A percentile compares a stretch with the other conserved stretches of the same genome.
Evolutionary conservation across 176 grass and related monocot species (phyloP).

Genomic region (Secale cereale): DNA sequence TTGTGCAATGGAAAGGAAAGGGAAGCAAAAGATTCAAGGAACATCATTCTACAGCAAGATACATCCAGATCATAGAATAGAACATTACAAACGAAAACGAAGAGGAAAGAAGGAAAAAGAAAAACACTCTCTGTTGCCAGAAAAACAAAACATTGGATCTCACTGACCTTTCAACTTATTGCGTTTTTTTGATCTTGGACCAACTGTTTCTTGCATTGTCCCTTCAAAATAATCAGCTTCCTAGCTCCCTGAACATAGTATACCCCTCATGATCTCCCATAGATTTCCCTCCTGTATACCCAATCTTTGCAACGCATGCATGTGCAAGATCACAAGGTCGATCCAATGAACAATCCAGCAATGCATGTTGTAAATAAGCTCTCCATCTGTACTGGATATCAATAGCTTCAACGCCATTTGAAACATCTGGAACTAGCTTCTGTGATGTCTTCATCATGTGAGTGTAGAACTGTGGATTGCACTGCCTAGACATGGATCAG

Average conservation of each 20-base stretch:
- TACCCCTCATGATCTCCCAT: constrained; percentile 2
- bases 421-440: constrained; percentile 18
- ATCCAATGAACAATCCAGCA: constrained; percentile 26
- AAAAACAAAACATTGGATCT: constrained; percentile 55
- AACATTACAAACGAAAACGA: constrained; percentile 46
- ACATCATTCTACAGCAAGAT: constrained; percentile 40
- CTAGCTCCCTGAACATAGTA: not conserved
- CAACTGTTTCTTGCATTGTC: not conserved
- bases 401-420: constrained; percentile 18
- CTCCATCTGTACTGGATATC: constrained; percentile 17
- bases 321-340: constrained; percentile 16
- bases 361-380: not conserved
- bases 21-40: constrained; percentile 33
- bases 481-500: constrained; percentile 26
- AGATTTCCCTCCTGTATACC: not conserved
- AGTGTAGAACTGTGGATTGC: not conserved
- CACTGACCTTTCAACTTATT: constrained; percentile 51
- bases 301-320: constrained; percentile 26
- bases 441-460: constrained; percentile 3
- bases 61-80: constrained; percentile 38
- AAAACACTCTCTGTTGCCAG: constrained; percentile 25
- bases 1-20: constrained; percentile 2
- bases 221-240: not conserved
- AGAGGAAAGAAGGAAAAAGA: not conserved
- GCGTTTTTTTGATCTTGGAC: constrained; percentile 16